phyloP scores from a whole-genome alignment of 148 eudicot species.

The Camellia granthamiana region DNA sequence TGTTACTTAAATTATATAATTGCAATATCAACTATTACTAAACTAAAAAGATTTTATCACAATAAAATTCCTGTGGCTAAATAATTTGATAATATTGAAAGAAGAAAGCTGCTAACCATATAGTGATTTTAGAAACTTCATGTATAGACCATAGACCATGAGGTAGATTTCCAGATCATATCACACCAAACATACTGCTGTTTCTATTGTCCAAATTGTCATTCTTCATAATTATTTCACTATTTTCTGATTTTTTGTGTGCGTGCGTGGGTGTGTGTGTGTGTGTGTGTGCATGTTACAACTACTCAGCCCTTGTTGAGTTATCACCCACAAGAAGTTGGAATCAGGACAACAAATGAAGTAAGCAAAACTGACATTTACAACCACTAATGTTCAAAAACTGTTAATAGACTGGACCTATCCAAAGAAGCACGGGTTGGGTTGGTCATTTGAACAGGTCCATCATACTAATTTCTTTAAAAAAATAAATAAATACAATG shows the following conservation, averaged over 20 bases:
- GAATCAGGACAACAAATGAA: not conserved
- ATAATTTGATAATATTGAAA: too few relatives aligned
- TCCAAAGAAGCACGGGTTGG: not conserved
- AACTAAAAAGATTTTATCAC: not conserved
- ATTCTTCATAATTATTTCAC: not conserved
- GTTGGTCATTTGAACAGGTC: not conserved
- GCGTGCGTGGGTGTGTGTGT: not conserved
- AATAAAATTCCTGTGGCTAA: not conserved
- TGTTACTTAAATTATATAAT: not conserved
- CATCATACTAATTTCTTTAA: not conserved
- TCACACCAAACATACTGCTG: not conserved
- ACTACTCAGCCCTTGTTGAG: not conserved
- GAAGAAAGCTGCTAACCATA: not conserved
- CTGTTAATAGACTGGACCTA: not conserved
- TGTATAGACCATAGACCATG: not conserved
- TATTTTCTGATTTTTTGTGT: not conserved
- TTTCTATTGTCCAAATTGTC: not conserved
- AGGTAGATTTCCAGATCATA: not conserved
- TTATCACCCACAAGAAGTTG: not conserved
- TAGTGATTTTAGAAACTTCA: not conserved
- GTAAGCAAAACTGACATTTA: not conserved
- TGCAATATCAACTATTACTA: not conserved
- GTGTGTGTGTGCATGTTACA: not conserved
- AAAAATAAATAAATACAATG: too few relatives aligned
- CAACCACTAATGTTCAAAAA: not conserved